Evolutionary conservation across 2,329 filamentous ascomycete species (phyloP), one percentile per base, ranked within the genome.

Genomic region (Sporothrix brasiliensis): DNA sequence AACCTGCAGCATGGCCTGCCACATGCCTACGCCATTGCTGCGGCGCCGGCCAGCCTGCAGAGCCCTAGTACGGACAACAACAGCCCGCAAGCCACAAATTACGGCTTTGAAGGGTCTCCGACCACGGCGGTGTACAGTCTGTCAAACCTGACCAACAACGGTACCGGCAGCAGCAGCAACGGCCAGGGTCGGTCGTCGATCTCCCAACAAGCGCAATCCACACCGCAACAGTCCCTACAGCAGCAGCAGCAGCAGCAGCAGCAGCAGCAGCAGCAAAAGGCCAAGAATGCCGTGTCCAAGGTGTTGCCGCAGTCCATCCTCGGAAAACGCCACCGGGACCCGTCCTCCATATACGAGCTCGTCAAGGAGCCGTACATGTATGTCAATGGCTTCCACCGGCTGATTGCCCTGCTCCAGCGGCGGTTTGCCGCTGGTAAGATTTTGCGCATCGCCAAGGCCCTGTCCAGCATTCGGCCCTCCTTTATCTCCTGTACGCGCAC

Each of bases 321-420:
- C n/a, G 83, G 84, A 56, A 89, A 89, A 77, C 83, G 88, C 30
- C 82, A 84, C 68, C 84, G 88, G 52, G 93, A 97, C 77, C 91
- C 94, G 5, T 94, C 92, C 0, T 87, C 88, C 65, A 92, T 98
- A 69, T 99, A 98, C 79, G 89, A 94, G 73, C 91, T 88, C 53
- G 93, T 99, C 76, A 93, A 91, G 73, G 91, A 95, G 76, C 94
- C 95, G 4, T 97, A 98, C 77, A 90, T 92, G 11, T 98, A 98
- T 77, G 93, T 94, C 0, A 88, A 88, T 56, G 93, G 92, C 24
- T 98, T 97, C 79, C 95, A 99, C 80, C 91, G 90, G 74, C 87
- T 98, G 73, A 93, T 93, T 56, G 89, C 89, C 10, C 89, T 94
- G 73, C 85, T 97, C 49, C 88, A 93, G 77, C 88, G 88, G 66